phyloP scores from a whole-genome alignment of 208 protist genomes.

The Acanthamoeba healyi region DNA sequence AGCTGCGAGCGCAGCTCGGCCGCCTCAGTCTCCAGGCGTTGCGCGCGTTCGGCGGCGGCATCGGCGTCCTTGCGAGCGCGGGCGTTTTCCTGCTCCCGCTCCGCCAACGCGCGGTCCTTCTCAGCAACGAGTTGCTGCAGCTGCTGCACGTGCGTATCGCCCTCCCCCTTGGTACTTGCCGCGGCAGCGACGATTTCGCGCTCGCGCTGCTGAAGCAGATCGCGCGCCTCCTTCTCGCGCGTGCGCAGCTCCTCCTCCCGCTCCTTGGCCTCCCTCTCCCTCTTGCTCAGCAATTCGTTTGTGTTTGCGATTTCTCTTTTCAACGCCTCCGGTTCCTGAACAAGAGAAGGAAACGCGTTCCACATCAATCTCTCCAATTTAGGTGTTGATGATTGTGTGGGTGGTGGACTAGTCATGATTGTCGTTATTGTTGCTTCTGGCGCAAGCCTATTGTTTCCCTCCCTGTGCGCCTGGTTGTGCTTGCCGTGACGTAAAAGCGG shows the following conservation, averaged over 20 bases:
- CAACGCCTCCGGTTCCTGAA: not conserved
- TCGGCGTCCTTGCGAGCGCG: not conserved
- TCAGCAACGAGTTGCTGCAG: slow-evolving; percentile 18
- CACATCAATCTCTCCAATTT: not conserved
- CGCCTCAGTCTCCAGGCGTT: not conserved
- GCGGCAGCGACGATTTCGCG: not conserved
- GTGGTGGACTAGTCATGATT: not conserved
- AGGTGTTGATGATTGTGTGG: not conserved
- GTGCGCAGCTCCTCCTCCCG: not conserved
- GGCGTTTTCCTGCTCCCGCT: not conserved
- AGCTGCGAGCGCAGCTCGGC: slow-evolving; percentile 8
- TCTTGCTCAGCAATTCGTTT: not conserved
- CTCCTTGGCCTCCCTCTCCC: not conserved
- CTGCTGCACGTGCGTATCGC: not conserved
- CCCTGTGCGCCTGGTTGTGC: too few species aligned
- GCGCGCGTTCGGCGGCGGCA: not conserved
- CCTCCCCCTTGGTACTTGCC: not conserved
- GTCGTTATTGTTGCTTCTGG: too few species aligned
- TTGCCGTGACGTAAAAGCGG: too few species aligned
- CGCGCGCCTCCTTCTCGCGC: not conserved
- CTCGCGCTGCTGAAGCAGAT: slow-evolving; percentile 12
- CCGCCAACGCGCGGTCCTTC: not conserved
- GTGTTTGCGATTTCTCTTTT: slow-evolving; percentile 15
- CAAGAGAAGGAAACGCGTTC: not conserved
- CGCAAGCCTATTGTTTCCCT: too few species aligned